Conservation (phyloP, 768 basidiomycete species). For the Clavulina sp. region DNA sequence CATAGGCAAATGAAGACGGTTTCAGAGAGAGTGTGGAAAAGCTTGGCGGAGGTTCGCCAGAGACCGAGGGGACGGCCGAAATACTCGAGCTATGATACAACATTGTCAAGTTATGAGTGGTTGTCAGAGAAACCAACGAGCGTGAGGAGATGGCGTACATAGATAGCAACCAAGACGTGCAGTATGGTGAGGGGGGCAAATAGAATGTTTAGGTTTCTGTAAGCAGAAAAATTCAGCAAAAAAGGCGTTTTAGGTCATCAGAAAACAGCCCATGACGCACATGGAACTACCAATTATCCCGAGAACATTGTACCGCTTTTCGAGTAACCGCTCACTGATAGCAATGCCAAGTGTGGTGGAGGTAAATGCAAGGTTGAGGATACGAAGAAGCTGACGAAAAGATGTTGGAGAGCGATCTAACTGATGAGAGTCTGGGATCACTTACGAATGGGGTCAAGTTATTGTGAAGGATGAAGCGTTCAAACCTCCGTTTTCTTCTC, state of each 20-base stretch:
- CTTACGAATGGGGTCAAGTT: conserved; percentile 63
- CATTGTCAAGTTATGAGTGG: conserved; percentile 9
- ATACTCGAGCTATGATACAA: conserved; percentile 55
- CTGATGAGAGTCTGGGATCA: conserved; percentile 3
- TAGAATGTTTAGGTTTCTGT: conserved; percentile 64
- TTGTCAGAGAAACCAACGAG: conserved; percentile 9
- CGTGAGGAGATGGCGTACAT: conserved; percentile 32
- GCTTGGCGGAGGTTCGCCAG: conserved; percentile 76
- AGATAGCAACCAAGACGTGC: conserved; percentile 74
- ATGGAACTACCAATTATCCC: conserved; percentile 73
- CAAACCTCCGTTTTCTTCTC: conserved; percentile 30
- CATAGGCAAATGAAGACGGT: conserved; percentile 86
- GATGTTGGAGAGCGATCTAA: not conserved
- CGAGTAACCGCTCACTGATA: conserved; percentile 47
- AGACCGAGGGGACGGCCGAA: conserved; percentile 83
- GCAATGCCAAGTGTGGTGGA: conserved; percentile 64
- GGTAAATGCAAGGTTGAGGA: conserved; percentile 71
- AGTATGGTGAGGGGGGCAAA: conserved; percentile 68
- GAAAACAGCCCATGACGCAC: conserved; percentile 25
- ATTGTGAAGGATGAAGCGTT: conserved; percentile 54
- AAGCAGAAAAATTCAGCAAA: not conserved
- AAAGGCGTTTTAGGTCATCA: not conserved
- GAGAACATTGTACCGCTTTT: conserved; percentile 31
- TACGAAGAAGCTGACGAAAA: conserved; percentile 49
- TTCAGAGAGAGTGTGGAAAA: conserved; percentile 73